phyloP scores from a whole-genome alignment of 2,329 filamentous ascomycete species.

The Alternaria triticimaculans region DNA sequence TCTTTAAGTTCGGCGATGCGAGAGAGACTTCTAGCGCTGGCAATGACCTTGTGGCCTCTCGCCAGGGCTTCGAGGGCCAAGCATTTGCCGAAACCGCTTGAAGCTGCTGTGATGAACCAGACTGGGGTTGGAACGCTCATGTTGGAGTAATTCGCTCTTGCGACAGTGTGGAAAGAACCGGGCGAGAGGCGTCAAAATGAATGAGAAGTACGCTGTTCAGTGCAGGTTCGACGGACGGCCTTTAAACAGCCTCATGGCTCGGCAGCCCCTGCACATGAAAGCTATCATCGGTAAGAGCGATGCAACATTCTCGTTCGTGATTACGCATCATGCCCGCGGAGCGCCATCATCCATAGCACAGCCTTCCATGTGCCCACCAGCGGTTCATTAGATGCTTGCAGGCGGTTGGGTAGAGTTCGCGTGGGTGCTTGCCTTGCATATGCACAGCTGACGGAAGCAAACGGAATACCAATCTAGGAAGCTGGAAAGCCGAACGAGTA shows the following conservation, averaged over 20 bases:
- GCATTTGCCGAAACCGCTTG: slow-evolving; percentile 56
- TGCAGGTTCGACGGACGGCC: too few species aligned
- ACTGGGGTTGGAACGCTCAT: slow-evolving; percentile 27
- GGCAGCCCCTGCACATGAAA: not conserved
- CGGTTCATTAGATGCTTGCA: not conserved
- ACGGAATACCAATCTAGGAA: not conserved
- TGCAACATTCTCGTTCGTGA: not conserved
- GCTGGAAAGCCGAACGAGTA: not conserved
- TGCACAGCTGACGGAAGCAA: not conserved
- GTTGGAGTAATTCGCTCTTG: not conserved
- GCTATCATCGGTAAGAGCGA: not conserved
- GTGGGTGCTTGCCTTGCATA: not conserved
- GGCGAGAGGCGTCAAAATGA: not conserved
- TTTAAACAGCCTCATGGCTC: not conserved
- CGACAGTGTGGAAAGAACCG: not conserved
- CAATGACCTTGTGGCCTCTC: slow-evolving; percentile 57
- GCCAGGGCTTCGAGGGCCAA: slow-evolving; percentile 53
- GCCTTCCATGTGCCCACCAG: not conserved
- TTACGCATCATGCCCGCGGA: not conserved
- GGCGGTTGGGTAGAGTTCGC: not conserved
- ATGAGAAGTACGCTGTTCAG: not conserved
- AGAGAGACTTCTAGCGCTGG: slow-evolving; percentile 52
- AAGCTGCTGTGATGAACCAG: slow-evolving; percentile 60
- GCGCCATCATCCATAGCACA: not conserved
- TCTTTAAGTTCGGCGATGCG: slow-evolving; percentile 46